Base-by-base conservation (phyloP, 345 rosid genomes). In the Arabidopsis suecica region DNA sequence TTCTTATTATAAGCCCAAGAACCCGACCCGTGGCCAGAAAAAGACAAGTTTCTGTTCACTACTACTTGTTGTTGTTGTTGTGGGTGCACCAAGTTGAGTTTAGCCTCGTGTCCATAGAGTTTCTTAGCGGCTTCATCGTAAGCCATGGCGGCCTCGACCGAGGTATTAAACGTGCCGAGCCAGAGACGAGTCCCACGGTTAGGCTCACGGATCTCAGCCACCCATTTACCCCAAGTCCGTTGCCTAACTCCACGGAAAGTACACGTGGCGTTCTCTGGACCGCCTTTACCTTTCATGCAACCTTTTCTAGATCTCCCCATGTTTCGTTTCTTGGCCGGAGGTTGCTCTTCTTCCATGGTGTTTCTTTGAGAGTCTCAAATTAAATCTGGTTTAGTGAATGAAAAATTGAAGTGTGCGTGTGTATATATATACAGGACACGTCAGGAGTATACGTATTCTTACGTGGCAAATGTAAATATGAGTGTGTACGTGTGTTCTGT, bases 211-310 rank as follows among this genome's bases (percentile, higher is more conserved):
- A 87, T 87, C 67, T 87, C 90, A n/a, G 85, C 88, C 1, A 84
- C 88, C 90, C 90, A 87, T 81, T 83, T 84, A 18, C 90, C 90
- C 90, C 88, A 83, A 13, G 87, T 87, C 7, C 87, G 79, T 63
- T 87, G 88, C 76, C 90, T 68, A 0, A 87, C 90, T 11, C 88
- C 88, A 72, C 84, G 84, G 18, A 72, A 85, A 0, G 78, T 76
- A 77, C 90, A 86, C n/a, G 63, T 73, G 16, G 88, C 84, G 44
- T 88, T 88, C 58, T 86, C 88, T 2, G 90, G 93, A 12, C 93
- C 93, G 8, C 88, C 88, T 82, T 88, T 85, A 30, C 93, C 90
- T 78, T 68, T 88, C 88, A 82, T 86, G 79, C 88, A 88, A 61
- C 93, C 87, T 82, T 86, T 88, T 69, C 90, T 83, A 16, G 90